phyloP scores from a whole-genome alignment of 2,329 filamentous ascomycete species.

The Scleromitrula shiraiana region DNA sequence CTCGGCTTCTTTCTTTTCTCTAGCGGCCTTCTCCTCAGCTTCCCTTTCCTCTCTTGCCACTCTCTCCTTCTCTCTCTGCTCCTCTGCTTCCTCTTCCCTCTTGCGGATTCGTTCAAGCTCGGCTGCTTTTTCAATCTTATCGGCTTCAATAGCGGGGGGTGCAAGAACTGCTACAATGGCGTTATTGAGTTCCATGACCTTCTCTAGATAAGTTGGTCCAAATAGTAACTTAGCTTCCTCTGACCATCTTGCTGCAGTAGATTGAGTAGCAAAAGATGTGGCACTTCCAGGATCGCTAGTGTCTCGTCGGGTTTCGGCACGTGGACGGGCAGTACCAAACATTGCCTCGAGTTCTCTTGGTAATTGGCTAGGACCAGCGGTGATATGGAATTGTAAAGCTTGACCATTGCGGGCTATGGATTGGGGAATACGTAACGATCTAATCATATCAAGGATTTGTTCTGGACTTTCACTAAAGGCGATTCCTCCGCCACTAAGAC shows the following conservation, averaged over 20 bases:
- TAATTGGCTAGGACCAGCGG: slow-evolving; percentile 40
- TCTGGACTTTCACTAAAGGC: slow-evolving; percentile 27
- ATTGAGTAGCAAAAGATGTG: slow-evolving; percentile 54
- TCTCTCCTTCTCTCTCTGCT: slow-evolving; percentile 57
- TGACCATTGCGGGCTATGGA: slow-evolving; percentile 37
- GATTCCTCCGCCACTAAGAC: slow-evolving; percentile 26
- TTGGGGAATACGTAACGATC: slow-evolving; percentile 28
- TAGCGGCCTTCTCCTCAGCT: slow-evolving; percentile 57
- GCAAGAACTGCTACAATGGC: slow-evolving; percentile 66
- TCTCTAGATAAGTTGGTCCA: slow-evolving; percentile 58
- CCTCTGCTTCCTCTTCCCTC: slow-evolving; percentile 51
- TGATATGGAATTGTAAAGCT: slow-evolving; percentile 53
- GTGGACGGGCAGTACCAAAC: slow-evolving; percentile 29
- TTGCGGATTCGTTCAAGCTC: slow-evolving; percentile 48
- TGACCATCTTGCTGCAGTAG: slow-evolving; percentile 73
- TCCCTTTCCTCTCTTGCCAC: slow-evolving; percentile 63
- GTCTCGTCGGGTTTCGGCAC: slow-evolving; percentile 18
- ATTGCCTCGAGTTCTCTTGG: slow-evolving; percentile 42
- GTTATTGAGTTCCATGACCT: slow-evolving; percentile 58
- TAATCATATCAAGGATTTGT: slow-evolving; percentile 27
- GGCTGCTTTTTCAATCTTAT: slow-evolving; percentile 60
- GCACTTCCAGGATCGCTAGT: slow-evolving; percentile 27
- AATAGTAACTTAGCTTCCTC: slow-evolving; percentile 88
- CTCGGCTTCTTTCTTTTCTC: slow-evolving; percentile 63
- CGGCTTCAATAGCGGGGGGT: slow-evolving; percentile 75